phyloP scores from a whole-genome alignment of 2,329 filamentous ascomycete species.

The Tolypocladium tundrense region DNA sequence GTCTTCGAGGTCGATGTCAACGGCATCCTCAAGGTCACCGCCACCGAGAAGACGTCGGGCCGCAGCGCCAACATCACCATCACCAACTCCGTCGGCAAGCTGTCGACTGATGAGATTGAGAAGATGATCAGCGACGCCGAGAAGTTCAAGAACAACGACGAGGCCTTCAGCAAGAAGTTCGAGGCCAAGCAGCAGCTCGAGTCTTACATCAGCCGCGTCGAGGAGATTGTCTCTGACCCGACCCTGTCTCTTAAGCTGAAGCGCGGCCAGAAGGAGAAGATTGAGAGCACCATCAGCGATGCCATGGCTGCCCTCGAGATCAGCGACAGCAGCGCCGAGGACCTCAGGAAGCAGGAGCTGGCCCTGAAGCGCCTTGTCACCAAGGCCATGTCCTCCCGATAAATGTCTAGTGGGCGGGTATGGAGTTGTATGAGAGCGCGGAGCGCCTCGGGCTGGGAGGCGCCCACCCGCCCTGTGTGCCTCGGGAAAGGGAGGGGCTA shows the following conservation, averaged over 20 bases:
- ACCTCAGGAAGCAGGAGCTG: constrained; percentile 99
- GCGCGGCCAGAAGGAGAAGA: constrained; percentile 99
- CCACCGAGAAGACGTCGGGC: constrained; percentile 97
- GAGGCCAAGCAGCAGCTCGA: constrained; percentile 99
- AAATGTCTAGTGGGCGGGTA: constrained; percentile 28
- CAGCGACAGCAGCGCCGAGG: constrained; percentile 81
- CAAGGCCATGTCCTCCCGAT: constrained; percentile 93
- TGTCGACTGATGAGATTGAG: constrained; percentile 89
- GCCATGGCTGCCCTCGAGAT: constrained; percentile 97
- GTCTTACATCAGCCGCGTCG: constrained; percentile 95
- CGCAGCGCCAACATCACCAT: constrained; percentile 99
- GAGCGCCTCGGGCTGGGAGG: not conserved
- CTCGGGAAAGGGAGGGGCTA: not conserved
- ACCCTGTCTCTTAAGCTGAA: constrained; percentile 94
- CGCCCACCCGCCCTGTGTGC: not conserved
- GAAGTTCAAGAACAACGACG: constrained; percentile 97
- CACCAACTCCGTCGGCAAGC: constrained; percentile 98
- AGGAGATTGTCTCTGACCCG: constrained; percentile 97
- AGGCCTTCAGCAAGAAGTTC: constrained; percentile 98
- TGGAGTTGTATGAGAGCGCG: constrained; percentile 1
- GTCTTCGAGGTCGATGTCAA: constrained; percentile 99
- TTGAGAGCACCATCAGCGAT: constrained; percentile 91
- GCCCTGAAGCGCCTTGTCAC: constrained; percentile 95
- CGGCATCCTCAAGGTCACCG: constrained; percentile 98
- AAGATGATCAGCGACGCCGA: constrained; percentile 95